Evolutionary conservation across 768 basidiomycete genomes (phyloP).

Genomic region (Mycena polygramma): DNA sequence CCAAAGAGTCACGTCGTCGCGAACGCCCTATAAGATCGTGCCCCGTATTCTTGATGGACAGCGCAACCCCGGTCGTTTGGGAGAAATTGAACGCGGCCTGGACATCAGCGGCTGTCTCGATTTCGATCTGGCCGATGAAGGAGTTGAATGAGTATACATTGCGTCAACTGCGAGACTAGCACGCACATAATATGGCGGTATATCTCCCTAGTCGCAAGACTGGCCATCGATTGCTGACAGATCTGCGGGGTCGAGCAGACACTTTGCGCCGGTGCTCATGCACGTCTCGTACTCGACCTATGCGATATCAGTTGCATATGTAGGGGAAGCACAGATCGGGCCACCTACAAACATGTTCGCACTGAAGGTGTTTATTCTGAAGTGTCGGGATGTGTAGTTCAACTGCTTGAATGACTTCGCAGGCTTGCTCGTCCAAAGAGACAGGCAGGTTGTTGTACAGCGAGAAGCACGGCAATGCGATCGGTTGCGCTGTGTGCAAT

Average conservation of each 20-base stretch:
- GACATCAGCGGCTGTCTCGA: slow-evolving; percentile 37
- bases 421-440: background rate
- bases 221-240: background rate
- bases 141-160: background rate
- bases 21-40: slow-evolving; percentile 46
- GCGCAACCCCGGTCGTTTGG: slow-evolving; percentile 29
- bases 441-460: slow-evolving; percentile 17
- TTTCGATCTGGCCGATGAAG: slow-evolving; percentile 37
- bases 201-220: slow-evolving; percentile 28
- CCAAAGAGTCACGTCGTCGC: slow-evolving; percentile 37
- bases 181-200: slow-evolving; percentile 28
- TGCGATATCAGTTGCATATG: background rate
- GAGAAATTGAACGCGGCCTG: slow-evolving; percentile 41
- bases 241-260: slow-evolving; percentile 18
- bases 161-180: background rate
- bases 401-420: slow-evolving; percentile 8
- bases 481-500: slow-evolving; percentile 10
- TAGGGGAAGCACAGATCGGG: no score
- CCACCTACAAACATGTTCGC: slow-evolving; percentile 22
- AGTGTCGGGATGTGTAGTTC: slow-evolving; percentile 17
- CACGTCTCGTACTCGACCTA: slow-evolving; percentile 23
- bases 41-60: slow-evolving; percentile 46
- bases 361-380: slow-evolving; percentile 14
- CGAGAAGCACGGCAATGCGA: slow-evolving; percentile 27
- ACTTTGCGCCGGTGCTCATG: background rate